phyloP scores from a whole-genome alignment of 495 filamentous ascomycete species.

The Talaromyces borbonicus region DNA sequence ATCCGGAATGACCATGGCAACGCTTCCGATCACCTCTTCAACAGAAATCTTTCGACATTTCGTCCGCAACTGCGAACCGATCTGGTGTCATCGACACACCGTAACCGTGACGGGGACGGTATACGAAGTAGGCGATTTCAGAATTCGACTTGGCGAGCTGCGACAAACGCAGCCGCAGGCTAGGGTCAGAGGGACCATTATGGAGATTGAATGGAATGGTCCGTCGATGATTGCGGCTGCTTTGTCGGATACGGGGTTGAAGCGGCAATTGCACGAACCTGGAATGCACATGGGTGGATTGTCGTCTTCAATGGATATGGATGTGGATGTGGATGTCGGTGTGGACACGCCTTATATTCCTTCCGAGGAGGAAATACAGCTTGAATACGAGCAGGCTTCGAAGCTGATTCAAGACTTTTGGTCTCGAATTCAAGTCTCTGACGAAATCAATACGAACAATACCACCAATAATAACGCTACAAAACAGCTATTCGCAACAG shows the following conservation, averaged over 20 bases:
- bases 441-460: neutral
- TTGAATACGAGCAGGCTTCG: slow-evolving; percentile 30
- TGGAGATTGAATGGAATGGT: slow-evolving; percentile 36
- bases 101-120: slow-evolving; percentile 30
- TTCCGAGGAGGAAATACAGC: slow-evolving; percentile 29
- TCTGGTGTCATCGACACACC: slow-evolving; percentile 36
- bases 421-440: slow-evolving; percentile 21
- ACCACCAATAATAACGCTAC: neutral
- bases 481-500: slow-evolving; percentile 9
- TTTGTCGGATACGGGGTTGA: neutral
- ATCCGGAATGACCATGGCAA: slow-evolving; percentile 31
- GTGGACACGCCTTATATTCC: slow-evolving; percentile 19
- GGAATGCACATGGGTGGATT: too few relatives aligned
- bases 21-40: slow-evolving; percentile 24
- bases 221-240: slow-evolving; percentile 25
- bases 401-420: slow-evolving; percentile 36
- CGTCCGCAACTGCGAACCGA: slow-evolving; percentile 33
- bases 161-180: slow-evolving; percentile 30
- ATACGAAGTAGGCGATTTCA: slow-evolving; percentile 37
- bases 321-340: slow-evolving; percentile 18
- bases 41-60: slow-evolving; percentile 33
- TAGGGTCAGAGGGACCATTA: slow-evolving; percentile 30
- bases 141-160: slow-evolving; percentile 36
- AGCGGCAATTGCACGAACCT: too few relatives aligned
- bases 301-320: slow-evolving; percentile 4